Conservation (phyloP, 371 early-diverging fungal genomes). For the Mortierella sp. region DNA sequence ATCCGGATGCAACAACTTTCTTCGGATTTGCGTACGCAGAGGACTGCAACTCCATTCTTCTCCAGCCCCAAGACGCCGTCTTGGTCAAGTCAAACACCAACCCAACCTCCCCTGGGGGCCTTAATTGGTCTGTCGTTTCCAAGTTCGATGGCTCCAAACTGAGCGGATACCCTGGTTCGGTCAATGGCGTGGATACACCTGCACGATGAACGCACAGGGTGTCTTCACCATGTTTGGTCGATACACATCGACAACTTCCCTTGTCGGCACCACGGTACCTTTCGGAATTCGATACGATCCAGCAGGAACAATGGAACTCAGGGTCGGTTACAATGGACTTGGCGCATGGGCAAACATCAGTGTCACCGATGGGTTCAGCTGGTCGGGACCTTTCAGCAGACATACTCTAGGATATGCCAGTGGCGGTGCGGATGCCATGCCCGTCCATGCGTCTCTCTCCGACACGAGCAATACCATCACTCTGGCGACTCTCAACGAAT, state of each 20-base stretch:
- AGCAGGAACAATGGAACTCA: not conserved
- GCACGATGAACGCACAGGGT: not conserved
- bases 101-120: not conserved
- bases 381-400: no score
- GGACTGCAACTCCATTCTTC: not conserved
- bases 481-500: not conserved
- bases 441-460: not conserved
- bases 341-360: not conserved
- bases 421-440: not conserved
- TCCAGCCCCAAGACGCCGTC: not conserved
- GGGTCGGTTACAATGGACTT: no score
- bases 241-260: no score
- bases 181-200: not conserved
- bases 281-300: not conserved
- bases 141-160: not conserved
- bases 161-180: not conserved
- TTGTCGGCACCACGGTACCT: not conserved
- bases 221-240: not conserved
- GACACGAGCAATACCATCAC: not conserved
- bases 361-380: not conserved
- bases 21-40: not conserved
- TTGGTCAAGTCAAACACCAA: not conserved
- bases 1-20: not conserved
- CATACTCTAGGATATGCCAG: no score
- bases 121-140: not conserved